phyloP scores from a whole-genome alignment of 768 basidiomycete species.

The Chlorophyllum brunneum region DNA sequence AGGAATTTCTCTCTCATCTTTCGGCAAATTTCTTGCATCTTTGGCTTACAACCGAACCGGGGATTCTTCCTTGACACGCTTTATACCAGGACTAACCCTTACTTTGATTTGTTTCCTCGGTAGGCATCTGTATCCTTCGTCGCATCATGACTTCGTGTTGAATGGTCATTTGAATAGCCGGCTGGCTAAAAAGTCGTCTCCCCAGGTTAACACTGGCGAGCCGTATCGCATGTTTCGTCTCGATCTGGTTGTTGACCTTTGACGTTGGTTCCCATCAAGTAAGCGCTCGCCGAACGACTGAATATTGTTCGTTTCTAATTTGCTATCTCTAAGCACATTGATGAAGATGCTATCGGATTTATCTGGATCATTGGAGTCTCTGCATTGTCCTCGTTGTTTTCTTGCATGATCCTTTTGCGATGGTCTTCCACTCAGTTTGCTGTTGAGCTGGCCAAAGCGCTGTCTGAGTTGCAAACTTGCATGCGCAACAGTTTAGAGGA shows the following conservation, averaged over 20 bases:
- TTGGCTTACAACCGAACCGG: constrained; percentile 13
- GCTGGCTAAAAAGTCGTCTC: constrained; percentile 37
- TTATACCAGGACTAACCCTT: constrained; percentile 38
- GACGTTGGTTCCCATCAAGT: constrained; percentile 30
- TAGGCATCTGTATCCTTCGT: constrained; percentile 8
- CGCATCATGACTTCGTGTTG: background rate
- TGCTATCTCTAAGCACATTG: constrained; percentile 17
- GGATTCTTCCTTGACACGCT: constrained; percentile 26
- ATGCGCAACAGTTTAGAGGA: constrained; percentile 26
- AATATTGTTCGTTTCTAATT: background rate
- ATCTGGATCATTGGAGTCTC: constrained; percentile 39
- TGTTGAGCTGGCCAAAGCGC: constrained; percentile 30
- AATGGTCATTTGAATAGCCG: constrained; percentile 12
- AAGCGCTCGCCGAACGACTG: constrained; percentile 12
- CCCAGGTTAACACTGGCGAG: constrained; percentile 39
- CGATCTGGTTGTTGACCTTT: constrained; percentile 41
- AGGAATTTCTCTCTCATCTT: constrained; percentile 29
- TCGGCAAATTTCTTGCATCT: constrained; percentile 20
- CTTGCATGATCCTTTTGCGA: constrained; percentile 32
- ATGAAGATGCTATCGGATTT: constrained; percentile 28
- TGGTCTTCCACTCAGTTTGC: constrained; percentile 43
- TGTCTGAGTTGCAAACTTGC: constrained; percentile 30
- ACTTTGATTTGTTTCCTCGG: constrained; percentile 34
- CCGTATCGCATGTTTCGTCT: constrained; percentile 45
- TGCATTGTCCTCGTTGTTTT: constrained; percentile 31